Evolutionary conservation across 2,329 filamentous ascomycete genomes (phyloP), one percentile per base, ranked within the genome.

Genomic region (Allantophomopsis cytisporea): DNA sequence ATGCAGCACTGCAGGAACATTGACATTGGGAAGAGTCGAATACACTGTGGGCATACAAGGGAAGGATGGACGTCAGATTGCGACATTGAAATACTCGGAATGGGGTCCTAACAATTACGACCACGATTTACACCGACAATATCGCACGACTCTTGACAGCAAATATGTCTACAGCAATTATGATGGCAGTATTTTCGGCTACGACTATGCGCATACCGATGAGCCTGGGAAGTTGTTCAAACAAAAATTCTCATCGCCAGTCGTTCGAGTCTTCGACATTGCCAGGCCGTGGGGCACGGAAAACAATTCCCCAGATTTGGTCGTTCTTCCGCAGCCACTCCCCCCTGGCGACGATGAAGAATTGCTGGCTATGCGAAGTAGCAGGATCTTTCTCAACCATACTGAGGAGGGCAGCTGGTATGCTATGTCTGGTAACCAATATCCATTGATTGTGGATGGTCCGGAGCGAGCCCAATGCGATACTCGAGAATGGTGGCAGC

Each of bases 71-170:
- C 74, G 80, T 43, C 74, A 76, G 7, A 81, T 98, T 45, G 94
- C 87, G 52, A 94, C 85, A 0, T 74, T 98, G 49, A 88, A 78
- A 47, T 98, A 93, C 55, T 83, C 86, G 10, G 91, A 98, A 58
- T 98, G 91, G 91, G 80, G 78, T 1, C 84, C 88, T 12, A 98
- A 98, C 59, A 93, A 82, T 43, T 83, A 80, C 44, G 89, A 98
- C 58, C 75, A 75, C 46, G 91, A 98, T 55, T 74, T 98, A 6
- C 79, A 86, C 51, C 74, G 74, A 37, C 86, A 96, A 54, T 91
- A 96, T 53, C 73, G 72, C 12, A 63, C 68, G 10, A 86, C 87
- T 1, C 80, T 88, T 55, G 88, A 96, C 56, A 79, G 83, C 48
- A 83, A 82, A 44, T 95, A 96, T 60, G 80, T 96, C 38, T 89